Conservation (phyloP, 1,139 yeast genomes). For the Kodamaea sp. region DNA sequence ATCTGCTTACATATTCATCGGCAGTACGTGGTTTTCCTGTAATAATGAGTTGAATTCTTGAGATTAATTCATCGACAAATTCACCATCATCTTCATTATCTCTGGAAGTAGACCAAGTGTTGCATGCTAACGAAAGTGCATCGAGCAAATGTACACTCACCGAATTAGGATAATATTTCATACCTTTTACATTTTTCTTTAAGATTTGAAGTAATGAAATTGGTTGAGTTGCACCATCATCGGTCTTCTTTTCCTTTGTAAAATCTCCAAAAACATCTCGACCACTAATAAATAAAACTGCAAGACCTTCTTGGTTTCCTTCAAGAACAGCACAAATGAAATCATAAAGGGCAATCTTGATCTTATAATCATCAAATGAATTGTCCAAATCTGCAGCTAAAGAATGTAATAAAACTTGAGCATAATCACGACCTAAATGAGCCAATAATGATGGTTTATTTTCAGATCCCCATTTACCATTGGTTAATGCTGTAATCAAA, state of each 20-base stretch:
- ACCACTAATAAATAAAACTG: slow-evolving; percentile 75
- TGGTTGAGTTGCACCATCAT: slow-evolving; percentile 21
- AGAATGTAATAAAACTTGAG: slow-evolving; percentile 57
- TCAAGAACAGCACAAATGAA: slow-evolving; percentile 75
- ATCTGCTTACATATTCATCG: slow-evolving; percentile 35
- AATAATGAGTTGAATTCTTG: slow-evolving; percentile 30
- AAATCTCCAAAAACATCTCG: slow-evolving; percentile 48
- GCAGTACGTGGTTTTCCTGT: slow-evolving; percentile 19
- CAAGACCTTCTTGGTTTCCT: slow-evolving; percentile 81
- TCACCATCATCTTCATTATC: slow-evolving; percentile 45
- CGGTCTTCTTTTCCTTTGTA: slow-evolving; percentile 13
- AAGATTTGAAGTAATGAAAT: slow-evolving; percentile 52
- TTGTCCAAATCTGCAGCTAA: slow-evolving; percentile 60
- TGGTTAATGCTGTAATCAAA: slow-evolving; percentile 59
- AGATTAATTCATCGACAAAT: slow-evolving; percentile 50
- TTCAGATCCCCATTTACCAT: slow-evolving; percentile 50
- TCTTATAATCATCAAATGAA: slow-evolving; percentile 51
- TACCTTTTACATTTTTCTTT: slow-evolving; percentile 53
- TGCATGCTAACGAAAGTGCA: slow-evolving; percentile 62
- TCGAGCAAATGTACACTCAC: slow-evolving; percentile 59
- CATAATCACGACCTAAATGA: slow-evolving; percentile 63
- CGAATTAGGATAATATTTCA: slow-evolving; percentile 54
- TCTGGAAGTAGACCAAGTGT: slow-evolving; percentile 64
- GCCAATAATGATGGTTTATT: slow-evolving; percentile 77
- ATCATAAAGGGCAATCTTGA: slow-evolving; percentile 59